Evolutionary conservation across 2,329 filamentous ascomycete species (phyloP), one percentile per base, ranked within the genome.

Genomic region (Orbilia quercus): DNA sequence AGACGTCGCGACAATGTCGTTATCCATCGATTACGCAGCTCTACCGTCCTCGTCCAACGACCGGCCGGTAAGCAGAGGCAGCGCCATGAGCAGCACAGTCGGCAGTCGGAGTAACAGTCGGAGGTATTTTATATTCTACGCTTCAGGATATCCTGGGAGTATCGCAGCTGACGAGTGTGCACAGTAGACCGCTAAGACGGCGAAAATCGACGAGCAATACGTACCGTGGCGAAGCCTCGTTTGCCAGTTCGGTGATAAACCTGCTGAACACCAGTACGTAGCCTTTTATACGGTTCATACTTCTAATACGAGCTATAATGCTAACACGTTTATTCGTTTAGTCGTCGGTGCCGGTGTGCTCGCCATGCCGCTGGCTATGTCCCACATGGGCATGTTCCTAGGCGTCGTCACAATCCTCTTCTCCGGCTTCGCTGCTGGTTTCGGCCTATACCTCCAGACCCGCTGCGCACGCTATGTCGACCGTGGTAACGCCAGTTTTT

Each of bases 271-370:
- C 95, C 16, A 99, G 91, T 95, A 85, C 70, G 87, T 65, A 25
- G 28, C 40, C 3, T 44, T 11, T 9, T 5, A 9, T 38, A 22
- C 28, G 16, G 7, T 12, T 22, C 9, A 20, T 36, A 40, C 38
- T 28, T 22, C 57, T 25, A n/a, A 18, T 22, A 16, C 44, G 14
- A 44, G 38, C 16, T 7, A 23, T 53, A 2, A n/a, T 42, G 69
- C 38, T 16, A 28, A 60, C 78, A 70, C 40, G 77, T 75, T 47
- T 76, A 75, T 65, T 78, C 62, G 16, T 69, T 45, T 78, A 95
- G 91, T 99, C 79, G 88, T 99, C 75, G 95, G 95, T 65, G 94
- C 95, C 36, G 95, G 95, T 60, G 93, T 96, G 1, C 87, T 99
- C 44, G 95, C 94, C 53, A 90, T 97, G 93, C 94, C 94, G n/a